phyloP scores from a whole-genome alignment of 345 rosid species.

The Eucalyptus cloeziana region DNA sequence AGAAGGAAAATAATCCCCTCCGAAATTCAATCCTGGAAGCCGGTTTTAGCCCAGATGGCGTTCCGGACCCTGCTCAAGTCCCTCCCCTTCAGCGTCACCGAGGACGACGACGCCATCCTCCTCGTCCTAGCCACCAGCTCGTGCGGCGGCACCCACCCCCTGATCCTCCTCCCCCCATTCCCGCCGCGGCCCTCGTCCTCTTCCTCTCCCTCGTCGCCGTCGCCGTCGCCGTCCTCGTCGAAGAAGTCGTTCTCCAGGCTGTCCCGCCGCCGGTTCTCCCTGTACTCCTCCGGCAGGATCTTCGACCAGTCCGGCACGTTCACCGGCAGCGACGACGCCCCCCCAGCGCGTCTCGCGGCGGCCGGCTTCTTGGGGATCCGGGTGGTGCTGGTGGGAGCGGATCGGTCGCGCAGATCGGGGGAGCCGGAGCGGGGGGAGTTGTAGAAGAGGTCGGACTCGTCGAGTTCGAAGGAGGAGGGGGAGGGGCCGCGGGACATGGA shows the following conservation, averaged over 20 bases:
- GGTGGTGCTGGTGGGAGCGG: not conserved
- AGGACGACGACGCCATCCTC: not conserved
- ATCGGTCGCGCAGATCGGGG: not conserved
- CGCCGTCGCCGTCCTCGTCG: not conserved
- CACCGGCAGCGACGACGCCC: not conserved
- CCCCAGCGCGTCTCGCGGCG: not conserved
- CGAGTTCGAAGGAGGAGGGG: not conserved
- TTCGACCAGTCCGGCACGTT: slow-evolving; percentile 7
- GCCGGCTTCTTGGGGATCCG: not conserved
- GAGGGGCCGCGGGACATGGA: not conserved
- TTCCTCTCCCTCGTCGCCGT: not conserved
- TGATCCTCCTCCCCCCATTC: not conserved
- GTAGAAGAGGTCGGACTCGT: not conserved
- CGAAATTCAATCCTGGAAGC: not conserved
- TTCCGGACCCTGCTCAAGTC: slow-evolving; percentile 4
- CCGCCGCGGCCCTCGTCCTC: not conserved
- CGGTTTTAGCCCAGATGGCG: slow-evolving; percentile 2
- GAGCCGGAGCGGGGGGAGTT: not conserved
- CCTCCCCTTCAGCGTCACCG: slow-evolving; percentile 5
- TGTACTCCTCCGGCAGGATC: slow-evolving; percentile 4
- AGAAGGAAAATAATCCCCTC: not conserved
- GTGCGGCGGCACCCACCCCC: slow-evolving; percentile 1
- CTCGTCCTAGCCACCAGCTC: slow-evolving; percentile 3
- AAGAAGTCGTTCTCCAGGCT: not conserved
- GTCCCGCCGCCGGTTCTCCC: not conserved